Evolutionary conservation across 192 early-diverging fungal species (phyloP).

Genomic region (Geranomyces variabilis): DNA sequence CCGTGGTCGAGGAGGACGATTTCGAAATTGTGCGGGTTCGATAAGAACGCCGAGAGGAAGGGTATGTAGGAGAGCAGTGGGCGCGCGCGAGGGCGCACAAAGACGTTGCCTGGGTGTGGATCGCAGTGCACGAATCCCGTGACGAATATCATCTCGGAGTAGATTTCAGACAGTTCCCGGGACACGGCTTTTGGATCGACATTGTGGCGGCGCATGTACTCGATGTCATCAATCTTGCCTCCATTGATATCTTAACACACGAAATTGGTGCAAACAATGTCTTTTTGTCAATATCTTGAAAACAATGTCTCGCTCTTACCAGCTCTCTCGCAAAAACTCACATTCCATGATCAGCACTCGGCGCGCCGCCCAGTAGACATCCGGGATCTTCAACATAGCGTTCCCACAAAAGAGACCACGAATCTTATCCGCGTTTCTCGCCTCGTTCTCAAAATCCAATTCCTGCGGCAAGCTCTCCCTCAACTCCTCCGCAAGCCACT

Average conservation of each 20-base stretch:
- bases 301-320: no score
- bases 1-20: slow-evolving; percentile 85
- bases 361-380: slow-evolving; percentile 72
- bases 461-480: slow-evolving; percentile 80
- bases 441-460: slow-evolving; percentile 83
- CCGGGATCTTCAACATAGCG: slow-evolving; percentile 69
- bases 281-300: no score
- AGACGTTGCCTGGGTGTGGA: slow-evolving; percentile 86
- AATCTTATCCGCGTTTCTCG: slow-evolving; percentile 73
- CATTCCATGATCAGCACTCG: slow-evolving; percentile 91
- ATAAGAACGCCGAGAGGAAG: slow-evolving; percentile 8
- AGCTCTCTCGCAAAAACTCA: no score
- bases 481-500: slow-evolving; percentile 90
- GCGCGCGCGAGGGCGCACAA: slow-evolving; percentile 41
- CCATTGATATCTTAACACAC: slow-evolving; percentile 38
- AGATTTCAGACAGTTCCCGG: slow-evolving; percentile 70
- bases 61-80: slow-evolving; percentile 33
- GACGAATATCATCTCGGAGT: slow-evolving; percentile 89
- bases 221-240: slow-evolving; percentile 75
- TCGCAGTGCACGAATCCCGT: slow-evolving; percentile 83
- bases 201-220: slow-evolving; percentile 67
- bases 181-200: slow-evolving; percentile 80
- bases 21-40: slow-evolving; percentile 72
- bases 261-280: no score
- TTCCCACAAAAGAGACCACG: slow-evolving; percentile 36